Base-by-base conservation (phyloP, 805 yeast genomes). In the Wickerhamomyces subpelliculosus region DNA sequence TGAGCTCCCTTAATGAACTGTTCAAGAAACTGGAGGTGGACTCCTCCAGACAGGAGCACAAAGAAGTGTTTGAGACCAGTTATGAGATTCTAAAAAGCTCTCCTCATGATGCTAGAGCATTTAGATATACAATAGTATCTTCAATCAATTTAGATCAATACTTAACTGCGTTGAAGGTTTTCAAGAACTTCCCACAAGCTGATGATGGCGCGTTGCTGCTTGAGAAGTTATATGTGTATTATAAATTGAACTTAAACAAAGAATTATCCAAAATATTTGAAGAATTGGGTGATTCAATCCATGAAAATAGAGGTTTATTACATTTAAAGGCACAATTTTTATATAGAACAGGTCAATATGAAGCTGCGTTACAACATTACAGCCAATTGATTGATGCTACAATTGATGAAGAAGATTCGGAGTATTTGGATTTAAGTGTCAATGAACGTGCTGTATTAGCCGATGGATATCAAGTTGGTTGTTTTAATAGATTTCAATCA, bases 371-470 rank as follows among this genome's bases (percentile, higher is more conserved):
- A 43, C 51, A 59, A 12, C 46, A 80, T 5, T 83, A 81, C 51
- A 61, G 67, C 32, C 60, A 66, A 3, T 59, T 83, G 42, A 54
- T 75, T 11, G 36, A 55, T 4, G 36, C 55, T 8, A 58, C 64
- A 22, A 49, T 60, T 34, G 59, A 57, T 25, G 65, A 62, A 4
- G 46, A 48, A 4, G 63, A 60, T 30, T 54, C 56, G 30, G 75
- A 66, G 44, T 43, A 51, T 11, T 42, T 68, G 29, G 94, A 84
- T 56, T 59, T 84, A 40, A 61, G 73, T 23, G 78, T 83, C 41
- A 84, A 84, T 51, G 84, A 81, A 56, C 68, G 80, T 42, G 87
- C 89, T 3, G 76, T 78, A 11, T 58, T 78, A 19, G 73, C 83
- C 17, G 84, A 75, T 16, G 47, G 45, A 7, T 54, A 58, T 22